Evolutionary conservation across 202 grass and related monocot genomes (phyloP), one percentile per base, ranked within the genome.

Genomic region (Dendrocalamus latiflorus): DNA sequence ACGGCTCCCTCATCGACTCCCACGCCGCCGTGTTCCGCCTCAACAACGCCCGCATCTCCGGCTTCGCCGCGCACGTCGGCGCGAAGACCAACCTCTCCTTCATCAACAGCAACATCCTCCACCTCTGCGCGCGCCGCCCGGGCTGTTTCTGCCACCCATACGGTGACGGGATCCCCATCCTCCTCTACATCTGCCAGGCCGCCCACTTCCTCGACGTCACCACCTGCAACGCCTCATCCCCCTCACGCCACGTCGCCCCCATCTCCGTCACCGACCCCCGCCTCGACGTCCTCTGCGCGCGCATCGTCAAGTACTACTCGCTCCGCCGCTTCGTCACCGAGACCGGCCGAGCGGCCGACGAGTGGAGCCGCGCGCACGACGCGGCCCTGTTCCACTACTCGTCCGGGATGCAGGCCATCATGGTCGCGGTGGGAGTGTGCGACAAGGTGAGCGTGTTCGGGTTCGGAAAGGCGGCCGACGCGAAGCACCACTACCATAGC

Each of bases 61-160:
- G 92, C 0, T 97, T 82, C 86, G 16, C 33, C 48, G 72, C 65
- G 34, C 76, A 91, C 59, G 95, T 94, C 42, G 95, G 95, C 58
- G 67, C 50, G 56, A 97, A 84, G 87, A 97, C 95, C 71, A 82
- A 87, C 66, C 53, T 93, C 43, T 97, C 94, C 67, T 97, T 94
- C 76, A 86, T 97, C 56, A 97, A 97, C 86, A 97, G 95, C 86
- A 97, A 97, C 88, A 93, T 94, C 37, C 95, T 97, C 20, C 90
- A 94, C 72, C 72, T 94, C 77, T 97, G 92, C 64, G 75, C 88
- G 33, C 89, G 95, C 57, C 83, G 95, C 1, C 54, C 74, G 6
- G 81, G 75, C 67, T 97, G 95, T 83, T 94, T 89, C 81, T 97
- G 90, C 88, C 95, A 97, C 58, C 95, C 92, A n/a, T 97, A 97